phyloP scores from a whole-genome alignment of 345 rosid genomes.

The Eucalyptus coolabah region DNA sequence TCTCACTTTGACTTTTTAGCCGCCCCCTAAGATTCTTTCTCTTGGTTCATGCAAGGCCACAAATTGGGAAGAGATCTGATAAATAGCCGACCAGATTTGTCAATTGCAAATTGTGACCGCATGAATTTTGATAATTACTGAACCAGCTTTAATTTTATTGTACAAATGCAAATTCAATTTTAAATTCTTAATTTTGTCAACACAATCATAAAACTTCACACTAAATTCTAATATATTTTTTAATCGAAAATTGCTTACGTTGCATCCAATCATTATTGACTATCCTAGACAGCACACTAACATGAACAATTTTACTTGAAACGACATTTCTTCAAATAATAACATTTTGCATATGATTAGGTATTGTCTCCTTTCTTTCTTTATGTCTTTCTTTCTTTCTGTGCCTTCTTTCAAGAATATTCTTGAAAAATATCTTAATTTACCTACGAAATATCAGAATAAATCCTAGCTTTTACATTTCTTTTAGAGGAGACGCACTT shows the following conservation, averaged over 20 bases:
- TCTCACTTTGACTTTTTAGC: not conserved
- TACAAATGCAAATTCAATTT: not conserved
- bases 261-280: rapidly evolving
- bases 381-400: too few relatives aligned
- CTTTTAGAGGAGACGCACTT: not conserved
- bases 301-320: rapidly evolving
- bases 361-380: too few relatives aligned
- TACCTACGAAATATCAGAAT: not conserved
- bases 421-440: not conserved
- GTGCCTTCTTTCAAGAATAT: too few relatives aligned
- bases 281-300: not conserved
- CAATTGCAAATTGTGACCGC: not conserved
- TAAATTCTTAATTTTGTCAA: not conserved
- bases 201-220: rapidly evolving
- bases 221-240: not conserved
- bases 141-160: not conserved
- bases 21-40: not conserved
- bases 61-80: not conserved
- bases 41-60: not conserved
- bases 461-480: not conserved
- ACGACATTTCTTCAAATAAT: not conserved
- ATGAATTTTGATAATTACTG: not conserved
- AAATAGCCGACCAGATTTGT: not conserved
- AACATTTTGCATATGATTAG: not conserved
- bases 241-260: not conserved